Evolutionary conservation across 2,329 filamentous ascomycete species (phyloP).

Genomic region (Didymosphaeria variabile): DNA sequence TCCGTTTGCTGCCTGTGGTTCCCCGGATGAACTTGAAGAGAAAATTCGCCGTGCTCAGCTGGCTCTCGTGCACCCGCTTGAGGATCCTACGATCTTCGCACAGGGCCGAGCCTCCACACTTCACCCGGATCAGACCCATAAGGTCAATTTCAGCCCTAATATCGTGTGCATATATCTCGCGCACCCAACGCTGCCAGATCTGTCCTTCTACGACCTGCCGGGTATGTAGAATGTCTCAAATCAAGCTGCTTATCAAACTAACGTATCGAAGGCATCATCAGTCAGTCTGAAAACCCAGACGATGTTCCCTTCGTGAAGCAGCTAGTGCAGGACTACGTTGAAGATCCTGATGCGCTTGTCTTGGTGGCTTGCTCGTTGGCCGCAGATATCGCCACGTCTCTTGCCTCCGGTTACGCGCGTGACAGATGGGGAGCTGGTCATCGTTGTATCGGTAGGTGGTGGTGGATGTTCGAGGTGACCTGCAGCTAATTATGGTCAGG

Average conservation of each 20-base stretch:
- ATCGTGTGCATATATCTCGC: conserved; percentile 79
- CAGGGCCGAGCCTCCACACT: conserved; percentile 19
- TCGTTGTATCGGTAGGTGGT: conserved; percentile 50
- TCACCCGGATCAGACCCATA: conserved; percentile 28
- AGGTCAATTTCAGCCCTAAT: conserved; percentile 82
- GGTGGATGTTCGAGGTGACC: background rate
- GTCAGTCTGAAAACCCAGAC: conserved; percentile 64
- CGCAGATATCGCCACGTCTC: conserved; percentile 78
- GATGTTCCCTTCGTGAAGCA: conserved; percentile 74
- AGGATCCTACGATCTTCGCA: conserved; percentile 55
- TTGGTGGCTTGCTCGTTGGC: conserved; percentile 82
- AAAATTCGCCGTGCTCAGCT: conserved; percentile 78
- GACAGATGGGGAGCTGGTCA: conserved; percentile 49
- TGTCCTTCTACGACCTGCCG: conserved; percentile 87
- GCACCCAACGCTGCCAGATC: conserved; percentile 72
- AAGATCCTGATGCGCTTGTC: conserved; percentile 74
- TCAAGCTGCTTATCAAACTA: background rate
- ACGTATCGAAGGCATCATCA: conserved; percentile 62
- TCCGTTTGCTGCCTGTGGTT: conserved; percentile 70
- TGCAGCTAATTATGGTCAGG: conserved; percentile 56
- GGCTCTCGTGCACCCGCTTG: conserved; percentile 75
- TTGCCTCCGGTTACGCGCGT: conserved; percentile 67
- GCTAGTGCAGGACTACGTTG: conserved; percentile 74
- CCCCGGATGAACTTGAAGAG: conserved; percentile 71
- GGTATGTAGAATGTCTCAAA: background rate